Base-by-base conservation (phyloP, 257 asterid genomes). In the Solanum paucissectum region DNA sequence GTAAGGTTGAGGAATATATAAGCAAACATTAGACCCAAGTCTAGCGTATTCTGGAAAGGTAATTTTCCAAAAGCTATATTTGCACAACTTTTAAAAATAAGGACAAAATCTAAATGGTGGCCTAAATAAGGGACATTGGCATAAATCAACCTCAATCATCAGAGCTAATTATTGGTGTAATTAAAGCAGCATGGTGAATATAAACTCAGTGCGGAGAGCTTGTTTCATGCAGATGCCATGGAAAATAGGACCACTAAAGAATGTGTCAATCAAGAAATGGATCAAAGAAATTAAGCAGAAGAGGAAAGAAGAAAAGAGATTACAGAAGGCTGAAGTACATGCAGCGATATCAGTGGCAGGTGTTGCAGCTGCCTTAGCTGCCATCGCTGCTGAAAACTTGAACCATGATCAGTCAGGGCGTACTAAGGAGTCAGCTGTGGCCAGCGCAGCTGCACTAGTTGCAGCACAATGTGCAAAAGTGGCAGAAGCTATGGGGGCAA, bases 401-500 rank as follows among this genome's bases (percentile, higher is more conserved):
- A 90, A 92, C 83, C 87, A 64, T 18, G 87, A 86, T 49, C 88
- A 85, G 32, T 82, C 88, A 75, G 89, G 71, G 75, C 42, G 91
- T 64, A 62, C 86, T n/a, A 93, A 92, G 86, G 98, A 93, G 11
- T 90, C 98, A 0, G 96, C 98, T 6, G 89, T 95, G 68, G 99
- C 99, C 36, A 93, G 97, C 1, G 99, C 99, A 37, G 94, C 99
- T 0, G 96, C 98, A 83, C 83, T 96, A 34, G 98, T 96, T 60
- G 99, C 99, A 1, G 98, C 98, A 37, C 98, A 96, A 62, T 96
- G 99, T 12, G 98, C 98, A 7, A 92, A 95, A 91, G 94, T 94
- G 68, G 99, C 99, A 1, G 99, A 96, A 92, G 96, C 98, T 13
- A 96, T 95, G 98, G 99, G 99, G 66, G 99, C 99, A 21, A 94